Base-by-base conservation (phyloP, 345 rosid genomes). In the Punica granatum region DNA sequence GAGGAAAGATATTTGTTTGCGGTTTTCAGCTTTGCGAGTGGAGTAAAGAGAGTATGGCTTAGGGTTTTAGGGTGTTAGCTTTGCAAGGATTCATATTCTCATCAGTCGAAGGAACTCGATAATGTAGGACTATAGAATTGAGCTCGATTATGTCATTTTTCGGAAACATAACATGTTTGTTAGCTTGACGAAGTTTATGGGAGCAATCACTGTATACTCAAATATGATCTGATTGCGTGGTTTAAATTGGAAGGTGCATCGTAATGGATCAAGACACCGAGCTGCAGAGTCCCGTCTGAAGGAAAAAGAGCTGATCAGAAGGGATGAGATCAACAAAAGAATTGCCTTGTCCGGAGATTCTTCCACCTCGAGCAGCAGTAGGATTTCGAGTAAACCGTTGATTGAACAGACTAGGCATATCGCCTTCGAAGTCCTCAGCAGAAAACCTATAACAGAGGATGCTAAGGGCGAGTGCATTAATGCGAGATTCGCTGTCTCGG, bases 221-320 rank as follows among this genome's bases (percentile, higher is more conserved):
- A 9, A 28, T 1, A 51, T 54, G 49, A 21, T 6, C 21, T 51
- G 56, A 63, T 64, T 32, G 13, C 28, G 0, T 21, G 12, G 28
- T 30, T 48, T 41, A 33, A 7, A 62, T 63, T 56, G 72, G 67
- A 48, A 80, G 89, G 73, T 77, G 77, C 89, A 82, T 60, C 58
- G 78, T 59, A 84, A 82, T 70, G 86, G 86, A 44, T 80, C 84
- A 18, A 70, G 77, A 26, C 88, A 84, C 73, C 25, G 28, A 34
- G 82, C 77, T 64, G 81, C 80, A 15, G 82, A 69, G 60, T 76
- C 81, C 6, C 73, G 60, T 64, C 64, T 69, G 69, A 78, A 79
- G 74, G 82, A 76, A 53, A 73, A 56, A 43, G 82, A 79, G 69
- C 60, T 67, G 44, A 19, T 0, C 63, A 72, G 72, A 69, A 74